Percentiles rank a stretch among this genome's conserved stretches.
phyloP scores from a whole-genome alignment of 192 early-diverging fungal genomes.

The Coemansia nantahalensis region DNA sequence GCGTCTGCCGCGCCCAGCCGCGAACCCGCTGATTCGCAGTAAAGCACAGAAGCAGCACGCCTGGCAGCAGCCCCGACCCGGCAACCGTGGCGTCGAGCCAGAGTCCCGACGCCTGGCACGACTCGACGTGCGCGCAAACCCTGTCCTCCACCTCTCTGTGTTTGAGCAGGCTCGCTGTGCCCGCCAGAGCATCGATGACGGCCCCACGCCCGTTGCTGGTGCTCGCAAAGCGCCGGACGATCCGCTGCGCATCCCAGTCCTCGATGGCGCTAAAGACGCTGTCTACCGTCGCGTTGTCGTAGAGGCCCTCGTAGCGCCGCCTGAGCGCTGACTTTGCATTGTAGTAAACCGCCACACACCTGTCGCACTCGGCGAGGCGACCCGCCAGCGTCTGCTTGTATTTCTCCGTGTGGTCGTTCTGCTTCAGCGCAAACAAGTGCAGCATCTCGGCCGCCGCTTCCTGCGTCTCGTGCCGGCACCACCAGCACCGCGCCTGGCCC shows the following conservation, averaged over 20 bases:
- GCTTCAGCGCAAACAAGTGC: slow-evolving; percentile 39
- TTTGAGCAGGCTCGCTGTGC: slow-evolving; percentile 14
- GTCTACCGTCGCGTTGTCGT: slow-evolving; percentile 14
- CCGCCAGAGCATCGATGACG: slow-evolving; percentile 21
- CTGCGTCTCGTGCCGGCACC: slow-evolving; percentile 29
- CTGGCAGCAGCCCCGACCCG: slow-evolving; percentile 26
- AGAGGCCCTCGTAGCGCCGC: slow-evolving; percentile 14
- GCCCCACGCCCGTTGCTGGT: slow-evolving; percentile 5
- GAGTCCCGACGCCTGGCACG: slow-evolving; percentile 5
- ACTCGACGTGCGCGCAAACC: slow-evolving; percentile 11
- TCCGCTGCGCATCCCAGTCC: slow-evolving; percentile 38
- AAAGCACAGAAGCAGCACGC: slow-evolving; percentile 26
- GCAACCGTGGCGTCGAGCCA: slow-evolving; percentile 8
- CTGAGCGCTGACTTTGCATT: slow-evolving; percentile 26
- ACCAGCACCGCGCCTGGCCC: slow-evolving; percentile 47
- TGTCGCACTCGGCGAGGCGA: slow-evolving; percentile 33
- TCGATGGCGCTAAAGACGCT: slow-evolving; percentile 19
- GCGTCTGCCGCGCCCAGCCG: slow-evolving; percentile 30
- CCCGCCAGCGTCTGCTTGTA: slow-evolving; percentile 24
- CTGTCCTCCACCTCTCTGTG: slow-evolving; percentile 11
- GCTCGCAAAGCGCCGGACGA: slow-evolving; percentile 8
- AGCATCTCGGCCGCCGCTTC: slow-evolving; percentile 36
- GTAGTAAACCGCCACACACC: slow-evolving; percentile 41
- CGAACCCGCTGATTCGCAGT: slow-evolving; percentile 7
- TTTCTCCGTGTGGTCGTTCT: slow-evolving; percentile 4